Percentiles rank a stretch among this genome's conserved stretches.
Conservation (phyloP, 305 asterid genomes). For the Nicotiana rustica region DNA sequence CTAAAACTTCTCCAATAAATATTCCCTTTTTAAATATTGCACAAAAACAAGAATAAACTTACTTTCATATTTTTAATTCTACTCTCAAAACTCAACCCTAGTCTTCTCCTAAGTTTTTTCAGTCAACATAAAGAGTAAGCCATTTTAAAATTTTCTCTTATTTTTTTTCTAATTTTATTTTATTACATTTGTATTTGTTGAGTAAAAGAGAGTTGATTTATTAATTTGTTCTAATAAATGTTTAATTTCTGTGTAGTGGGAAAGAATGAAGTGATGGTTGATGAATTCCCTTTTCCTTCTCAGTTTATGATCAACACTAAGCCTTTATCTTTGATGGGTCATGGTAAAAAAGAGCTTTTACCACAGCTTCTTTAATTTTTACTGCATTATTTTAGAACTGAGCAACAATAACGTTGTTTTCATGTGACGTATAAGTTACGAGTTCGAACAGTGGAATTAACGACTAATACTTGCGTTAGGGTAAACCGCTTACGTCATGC, state of each 20-base stretch:
- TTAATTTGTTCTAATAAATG: neutral
- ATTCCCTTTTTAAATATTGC: neutral
- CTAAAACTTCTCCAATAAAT: neutral
- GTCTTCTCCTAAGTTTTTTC: neutral
- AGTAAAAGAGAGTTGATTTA: conserved; percentile 4
- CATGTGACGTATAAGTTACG: no score
- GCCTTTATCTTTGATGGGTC: conserved; percentile 51
- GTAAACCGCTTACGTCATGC: no score
- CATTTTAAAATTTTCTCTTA: neutral
- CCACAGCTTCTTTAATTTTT: neutral
- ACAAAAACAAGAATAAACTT: neutral
- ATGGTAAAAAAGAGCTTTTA: conserved; percentile 38
- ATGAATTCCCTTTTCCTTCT: conserved; percentile 49
- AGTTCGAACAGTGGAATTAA: no score
- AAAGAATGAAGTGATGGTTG: conserved; percentile 51
- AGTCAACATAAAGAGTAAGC: conserved; percentile 14
- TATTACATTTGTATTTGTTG: neutral
- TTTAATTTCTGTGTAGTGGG: conserved; percentile 41
- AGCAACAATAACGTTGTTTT: no score
- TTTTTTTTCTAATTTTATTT: neutral
- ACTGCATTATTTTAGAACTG: neutral
- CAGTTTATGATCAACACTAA: conserved; percentile 37
- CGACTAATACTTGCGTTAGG: no score
- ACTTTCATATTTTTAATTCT: neutral
- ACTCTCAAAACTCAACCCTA: neutral